phyloP scores from a whole-genome alignment of 2,329 filamentous ascomycete species.

The Alternaria solani region DNA sequence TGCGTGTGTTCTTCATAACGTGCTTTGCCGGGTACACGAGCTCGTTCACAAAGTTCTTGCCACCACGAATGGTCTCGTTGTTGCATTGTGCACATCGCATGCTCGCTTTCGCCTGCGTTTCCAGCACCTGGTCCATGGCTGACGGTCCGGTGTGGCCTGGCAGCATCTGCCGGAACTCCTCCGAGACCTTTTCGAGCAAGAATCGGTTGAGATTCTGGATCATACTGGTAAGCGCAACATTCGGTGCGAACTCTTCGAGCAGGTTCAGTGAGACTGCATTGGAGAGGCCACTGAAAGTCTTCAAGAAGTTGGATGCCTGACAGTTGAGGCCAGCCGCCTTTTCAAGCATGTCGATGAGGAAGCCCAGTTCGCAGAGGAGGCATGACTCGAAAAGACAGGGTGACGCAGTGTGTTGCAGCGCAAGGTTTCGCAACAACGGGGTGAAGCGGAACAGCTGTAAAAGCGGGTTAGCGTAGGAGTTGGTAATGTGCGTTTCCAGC shows the following conservation, averaged over 20 bases:
- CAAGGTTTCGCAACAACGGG: slow-evolving; percentile 84
- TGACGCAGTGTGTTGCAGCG: slow-evolving; percentile 86
- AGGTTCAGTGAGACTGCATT: slow-evolving; percentile 79
- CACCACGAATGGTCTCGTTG: slow-evolving; percentile 83
- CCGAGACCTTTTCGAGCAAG: slow-evolving; percentile 79
- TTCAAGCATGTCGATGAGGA: slow-evolving; percentile 96
- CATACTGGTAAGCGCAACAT: slow-evolving; percentile 77
- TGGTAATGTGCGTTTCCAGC: slow-evolving; percentile 93
- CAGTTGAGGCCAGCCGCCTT: slow-evolving; percentile 94
- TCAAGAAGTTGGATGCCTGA: slow-evolving; percentile 93
- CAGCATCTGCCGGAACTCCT: slow-evolving; percentile 76
- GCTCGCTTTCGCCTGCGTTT: slow-evolving; percentile 73
- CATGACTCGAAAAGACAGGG: slow-evolving; percentile 84
- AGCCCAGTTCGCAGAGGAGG: slow-evolving; percentile 91
- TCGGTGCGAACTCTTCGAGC: slow-evolving; percentile 81
- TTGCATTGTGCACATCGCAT: slow-evolving; percentile 88
- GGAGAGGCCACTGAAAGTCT: slow-evolving; percentile 83
- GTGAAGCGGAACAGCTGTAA: slow-evolving; percentile 93
- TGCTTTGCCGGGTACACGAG: slow-evolving; percentile 76
- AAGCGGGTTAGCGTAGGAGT: slow-evolving; percentile 93
- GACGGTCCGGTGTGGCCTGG: slow-evolving; percentile 61
- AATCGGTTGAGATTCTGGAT: slow-evolving; percentile 88
- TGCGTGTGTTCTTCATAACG: slow-evolving; percentile 64
- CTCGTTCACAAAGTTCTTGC: slow-evolving; percentile 83
- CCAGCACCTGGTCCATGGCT: slow-evolving; percentile 76